Evolutionary conservation across 495 filamentous ascomycete species (phyloP), one percentile per base, ranked within the genome.

Genomic region (Podospora pseudopauciseta): DNA sequence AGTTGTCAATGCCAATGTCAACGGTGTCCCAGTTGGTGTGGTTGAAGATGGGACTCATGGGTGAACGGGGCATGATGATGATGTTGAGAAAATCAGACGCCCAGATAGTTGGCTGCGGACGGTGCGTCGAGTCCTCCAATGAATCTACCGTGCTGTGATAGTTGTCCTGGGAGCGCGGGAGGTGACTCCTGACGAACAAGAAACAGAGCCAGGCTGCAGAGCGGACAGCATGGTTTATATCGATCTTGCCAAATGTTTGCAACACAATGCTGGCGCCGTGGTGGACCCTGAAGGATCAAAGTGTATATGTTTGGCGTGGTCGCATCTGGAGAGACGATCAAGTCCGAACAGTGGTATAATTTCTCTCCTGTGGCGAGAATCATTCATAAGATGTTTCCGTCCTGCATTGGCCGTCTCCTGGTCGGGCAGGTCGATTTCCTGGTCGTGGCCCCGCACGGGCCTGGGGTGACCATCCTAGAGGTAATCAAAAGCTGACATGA

Each of bases 21-120:
- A 63, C 26, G 61, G 61, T 39, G 9, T 63, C 61, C 61, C 61
- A 63, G 16, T 63, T 32, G 27, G 61, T 16, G 32, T 63, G 59
- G 13, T 61, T 61, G 59, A 61, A 30, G 59, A 61, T 61, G 26
- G 59, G 59, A 20, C 39, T 49, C 39, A 49, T 49, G 39, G 19
- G 26, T 26, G 59, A 26, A 13, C 27, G 59, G 20, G 26, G 26
- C n/a, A 58, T 58, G 56, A 18, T 58, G n/a, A 19, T 58, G 23
- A 61, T 30, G 16, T 61, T 30, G 59, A 30, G 59, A 32, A 30
- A 5, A 4, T 28, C 5, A 4, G 56, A 58, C 16, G 56, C 20
- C 56, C 56, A 18, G 56, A 20, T 20, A 27, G 18, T 58, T 58
- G 56, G 18, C 56, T 58, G 56, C 56, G 56, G 56, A 58, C 56